Evolutionary conservation across 768 basidiomycete genomes (phyloP), one percentile per base, ranked within the genome.

Genomic region (Mycena rosella): DNA sequence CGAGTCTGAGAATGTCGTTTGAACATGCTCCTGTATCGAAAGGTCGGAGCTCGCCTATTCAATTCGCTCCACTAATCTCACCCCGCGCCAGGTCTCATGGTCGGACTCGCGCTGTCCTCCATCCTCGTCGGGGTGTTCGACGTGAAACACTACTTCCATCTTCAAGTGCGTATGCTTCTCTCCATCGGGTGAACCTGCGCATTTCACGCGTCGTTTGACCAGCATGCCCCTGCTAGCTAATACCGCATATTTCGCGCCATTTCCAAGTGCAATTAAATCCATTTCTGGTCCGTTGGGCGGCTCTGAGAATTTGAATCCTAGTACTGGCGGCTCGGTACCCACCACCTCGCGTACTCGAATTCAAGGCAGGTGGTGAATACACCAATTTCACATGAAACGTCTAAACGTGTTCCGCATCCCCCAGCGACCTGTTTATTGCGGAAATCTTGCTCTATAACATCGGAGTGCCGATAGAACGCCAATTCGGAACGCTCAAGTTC

Each of bases 181-280:
- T 55, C 22, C n/a, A 30, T 32, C 26, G 24, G 36, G 24, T 30
- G 56, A 27, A 40, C 30, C 18, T 56, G 60, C 56, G 61, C 36
- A 61, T 44, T 32, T 73, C n/a, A 36, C 65, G 63, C 70, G 56
- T 52, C 54, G 52, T 61, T 62, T 67, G 53, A 65, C 67, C 54
- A 74, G 32, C 27, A 53, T 30, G 18, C 24, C 24, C 10, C 34
- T n/a, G 38, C 10, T 69, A 96, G 90, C 86, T 96, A 44, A 87
- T 93, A 22, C 96, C 96, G 2, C 96, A 98, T 76, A 85, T 98
- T 53, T 95, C 94, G n/a, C 88, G 88, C 59, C 88, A 96, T 77
- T 92, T 94, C 74, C 96, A 97, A 85, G 96, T 94, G 81, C 55
- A 78, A 70, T 22, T n/a, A n/a, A n/a, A n/a, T 44, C 45, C 38